phyloP scores from a whole-genome alignment of 1,284 basidiomycete species.

The Microbotryomycetes sp. region DNA sequence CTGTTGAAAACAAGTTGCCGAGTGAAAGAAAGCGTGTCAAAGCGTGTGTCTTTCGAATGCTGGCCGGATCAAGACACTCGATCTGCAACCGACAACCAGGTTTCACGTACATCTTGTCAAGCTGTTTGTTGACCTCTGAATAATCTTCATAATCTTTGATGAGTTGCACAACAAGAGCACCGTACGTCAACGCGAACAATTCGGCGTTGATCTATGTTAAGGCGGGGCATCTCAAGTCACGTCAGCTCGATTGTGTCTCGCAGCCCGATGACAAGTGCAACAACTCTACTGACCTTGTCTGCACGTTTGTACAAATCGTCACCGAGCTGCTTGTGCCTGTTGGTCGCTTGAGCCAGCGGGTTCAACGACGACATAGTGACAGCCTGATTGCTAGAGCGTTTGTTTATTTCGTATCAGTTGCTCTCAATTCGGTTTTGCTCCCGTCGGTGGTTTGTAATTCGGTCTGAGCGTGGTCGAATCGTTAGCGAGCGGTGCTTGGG shows the following conservation, averaged over 20 bases:
- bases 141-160: constrained; percentile 99
- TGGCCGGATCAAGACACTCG: not conserved
- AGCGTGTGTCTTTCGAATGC: not conserved
- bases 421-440: too few relatives aligned
- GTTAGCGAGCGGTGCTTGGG: too few relatives aligned
- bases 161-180: constrained; percentile 93
- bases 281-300: constrained; percentile 20
- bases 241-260: not conserved
- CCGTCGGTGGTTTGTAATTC: too few relatives aligned
- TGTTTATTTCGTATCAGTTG: too few relatives aligned
- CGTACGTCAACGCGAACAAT: constrained; percentile 94
- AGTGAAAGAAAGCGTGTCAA: not conserved
- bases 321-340: constrained; percentile 24
- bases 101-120: constrained; percentile 58
- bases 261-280: not conserved
- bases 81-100: too few relatives aligned
- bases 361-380: not conserved
- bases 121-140: constrained; percentile 62
- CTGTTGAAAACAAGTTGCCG: constrained; percentile 46
- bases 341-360: constrained; percentile 6
- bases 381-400: too few relatives aligned
- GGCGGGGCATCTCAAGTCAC: not conserved
- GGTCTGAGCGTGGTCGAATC: too few relatives aligned
- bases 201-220: constrained; percentile 62
- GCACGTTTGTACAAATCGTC: constrained; percentile 26